phyloP scores from a whole-genome alignment of 2,329 filamentous ascomycete genomes.

The Aspergillus sp. region DNA sequence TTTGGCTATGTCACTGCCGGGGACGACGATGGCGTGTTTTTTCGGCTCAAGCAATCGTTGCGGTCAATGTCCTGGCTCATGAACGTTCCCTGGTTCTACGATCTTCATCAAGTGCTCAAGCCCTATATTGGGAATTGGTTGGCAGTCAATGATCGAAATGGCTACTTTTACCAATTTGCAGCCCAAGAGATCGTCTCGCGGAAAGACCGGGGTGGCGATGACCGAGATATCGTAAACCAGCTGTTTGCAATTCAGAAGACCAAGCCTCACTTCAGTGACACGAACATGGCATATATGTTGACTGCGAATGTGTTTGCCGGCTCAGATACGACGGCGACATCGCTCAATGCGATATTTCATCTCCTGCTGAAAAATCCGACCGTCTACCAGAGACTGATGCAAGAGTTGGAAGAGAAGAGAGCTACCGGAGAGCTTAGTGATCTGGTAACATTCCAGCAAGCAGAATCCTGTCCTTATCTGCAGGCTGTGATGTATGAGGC shows the following conservation, averaged over 20 bases:
- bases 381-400: background rate
- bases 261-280: background rate
- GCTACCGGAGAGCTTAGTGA: background rate
- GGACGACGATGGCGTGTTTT: background rate
- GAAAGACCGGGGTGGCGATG: constrained; percentile 1
- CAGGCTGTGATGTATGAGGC: constrained; percentile 9
- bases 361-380: background rate
- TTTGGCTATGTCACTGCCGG: background rate
- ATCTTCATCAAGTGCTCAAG: background rate
- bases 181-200: background rate
- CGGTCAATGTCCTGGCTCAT: constrained; percentile 1
- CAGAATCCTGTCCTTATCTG: background rate
- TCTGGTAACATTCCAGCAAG: background rate
- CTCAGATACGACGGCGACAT: background rate
- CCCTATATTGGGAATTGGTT: background rate
- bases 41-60: background rate
- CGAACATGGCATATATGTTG: constrained; percentile 2
- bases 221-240: background rate
- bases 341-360: background rate
- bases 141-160: constrained; percentile 4
- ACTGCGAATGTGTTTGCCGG: background rate
- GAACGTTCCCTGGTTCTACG: background rate
- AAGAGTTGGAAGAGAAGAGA: background rate
- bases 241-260: background rate
- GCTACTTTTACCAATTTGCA: background rate